Evolutionary conservation across 306 rosid species (phyloP).

Genomic region (Amphicarpaea edgeworthii): DNA sequence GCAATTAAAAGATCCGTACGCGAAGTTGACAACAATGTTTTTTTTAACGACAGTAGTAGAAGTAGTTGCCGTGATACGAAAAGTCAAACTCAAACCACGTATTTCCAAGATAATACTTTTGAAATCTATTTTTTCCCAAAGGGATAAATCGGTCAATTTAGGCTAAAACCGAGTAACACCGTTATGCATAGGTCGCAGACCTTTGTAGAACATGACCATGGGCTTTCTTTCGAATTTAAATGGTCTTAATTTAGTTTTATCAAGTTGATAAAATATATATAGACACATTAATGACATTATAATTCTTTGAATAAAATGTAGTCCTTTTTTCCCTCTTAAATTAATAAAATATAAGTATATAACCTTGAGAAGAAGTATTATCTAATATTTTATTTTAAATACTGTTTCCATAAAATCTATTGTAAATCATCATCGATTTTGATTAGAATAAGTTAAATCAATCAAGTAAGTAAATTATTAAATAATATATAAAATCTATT

Average conservation of each 20-base stretch:
- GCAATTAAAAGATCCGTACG: slow-evolving; percentile 15
- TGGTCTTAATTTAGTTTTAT: not conserved
- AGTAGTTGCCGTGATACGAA: slow-evolving; percentile 35
- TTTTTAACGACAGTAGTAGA: not conserved
- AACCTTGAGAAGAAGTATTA: too few relatives aligned
- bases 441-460: too few relatives aligned
- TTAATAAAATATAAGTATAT: not conserved
- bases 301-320: not conserved
- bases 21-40: slow-evolving; percentile 32
- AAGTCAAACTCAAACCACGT: slow-evolving; percentile 19
- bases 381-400: too few relatives aligned
- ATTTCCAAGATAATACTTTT: not conserved
- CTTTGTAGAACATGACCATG: slow-evolving; percentile 32
- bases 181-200: slow-evolving; percentile 32
- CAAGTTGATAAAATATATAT: not conserved
- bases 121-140: slow-evolving; percentile 1
- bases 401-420: too few relatives aligned
- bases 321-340: not conserved
- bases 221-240: not conserved
- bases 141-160: slow-evolving; percentile 44
- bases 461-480: too few relatives aligned
- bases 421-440: too few relatives aligned
- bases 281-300: not conserved
- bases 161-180: slow-evolving; percentile 42
- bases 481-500: too few relatives aligned